Evolutionary conservation across 257 asterid species (phyloP), one percentile per base, ranked within the genome.

Genomic region (Prunella vulgaris): DNA sequence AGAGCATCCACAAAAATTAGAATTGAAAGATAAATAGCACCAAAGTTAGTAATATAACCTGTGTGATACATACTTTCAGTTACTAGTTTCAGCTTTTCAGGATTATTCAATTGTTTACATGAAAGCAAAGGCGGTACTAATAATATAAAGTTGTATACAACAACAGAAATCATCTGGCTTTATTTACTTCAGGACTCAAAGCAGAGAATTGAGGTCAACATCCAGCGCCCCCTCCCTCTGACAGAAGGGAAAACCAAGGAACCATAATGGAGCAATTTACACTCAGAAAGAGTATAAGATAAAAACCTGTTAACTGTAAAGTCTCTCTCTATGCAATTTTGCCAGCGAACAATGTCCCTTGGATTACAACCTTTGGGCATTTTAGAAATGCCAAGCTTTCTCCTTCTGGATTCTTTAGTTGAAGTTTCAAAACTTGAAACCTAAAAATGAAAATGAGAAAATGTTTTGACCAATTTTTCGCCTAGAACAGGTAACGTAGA

Each of bases 291-390:
- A 68, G 62, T 69, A 77, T 53, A 52, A 56, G 64, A 79, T 24
- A 37, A 54, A 65, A 67, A 93, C 97, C 97, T 84, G 87, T 93
- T 93, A 63, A 93, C 83, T 24, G 99, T 93, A 76, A 90, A 93
- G 85, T 93, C 99, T 66, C 99, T 87, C 53, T 52, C 83, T 90
- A 84, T 78, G 82, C 88, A 77, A 74, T 90, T 78, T 74, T 68
- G 84, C 97, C 96, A 93, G 76, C 80, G 91, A 79, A 57, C 33
- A 52, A 85, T 51, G 74, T 94, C 99, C 38, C 71, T 71, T 51
- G 69, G 53, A 68, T 81, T 81, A 82, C 80, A 83, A 56, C 82
- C 79, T 71, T 44, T 73, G 32, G 91, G 90, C 81, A 75, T 72
- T 52, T 58, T 78, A 71, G 87, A 66, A 51, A 48, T 15, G 42